phyloP scores from a whole-genome alignment of 768 basidiomycete species.

The Tylopilus subfusipes region DNA sequence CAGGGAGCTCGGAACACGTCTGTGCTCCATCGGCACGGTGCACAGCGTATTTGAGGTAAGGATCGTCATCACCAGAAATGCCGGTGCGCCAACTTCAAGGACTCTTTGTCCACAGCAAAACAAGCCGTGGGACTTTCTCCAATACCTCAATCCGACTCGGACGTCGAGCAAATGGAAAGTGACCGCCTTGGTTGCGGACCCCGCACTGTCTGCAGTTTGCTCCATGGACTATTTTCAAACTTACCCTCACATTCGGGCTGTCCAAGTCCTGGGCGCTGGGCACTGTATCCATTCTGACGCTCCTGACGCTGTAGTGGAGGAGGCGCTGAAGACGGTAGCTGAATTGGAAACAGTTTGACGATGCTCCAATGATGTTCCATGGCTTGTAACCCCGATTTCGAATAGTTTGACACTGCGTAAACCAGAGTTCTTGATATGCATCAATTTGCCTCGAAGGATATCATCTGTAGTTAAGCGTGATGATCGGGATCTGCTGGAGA shows the following conservation, averaged over 20 bases:
- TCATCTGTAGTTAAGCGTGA: too few species aligned
- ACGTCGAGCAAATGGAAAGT: slow-evolving; percentile 12
- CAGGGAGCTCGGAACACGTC: slow-evolving; percentile 10
- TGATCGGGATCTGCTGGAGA: too few species aligned
- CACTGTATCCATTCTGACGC: slow-evolving; percentile 28
- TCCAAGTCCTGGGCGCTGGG: slow-evolving; percentile 8
- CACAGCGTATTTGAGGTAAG: not conserved
- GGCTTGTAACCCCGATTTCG: not conserved
- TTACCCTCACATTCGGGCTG: slow-evolving; percentile 12
- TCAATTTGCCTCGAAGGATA: too few species aligned
- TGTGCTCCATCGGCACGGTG: slow-evolving; percentile 8
- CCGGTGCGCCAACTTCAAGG: not conserved
- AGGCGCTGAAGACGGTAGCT: slow-evolving; percentile 15
- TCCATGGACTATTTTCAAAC: slow-evolving; percentile 8
- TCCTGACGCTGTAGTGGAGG: slow-evolving; percentile 18
- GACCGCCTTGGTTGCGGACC: slow-evolving; percentile 18
- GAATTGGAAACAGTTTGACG: not conserved
- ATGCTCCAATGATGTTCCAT: not conserved
- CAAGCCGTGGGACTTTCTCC: slow-evolving; percentile 19
- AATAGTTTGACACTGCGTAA: not conserved
- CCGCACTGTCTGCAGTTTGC: not conserved
- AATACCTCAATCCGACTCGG: not conserved
- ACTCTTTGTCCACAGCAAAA: slow-evolving; percentile 5
- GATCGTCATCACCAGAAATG: too few species aligned
- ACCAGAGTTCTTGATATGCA: not conserved